phyloP scores from a whole-genome alignment of 176 grass and related monocot species.

The Eleusine indica region DNA sequence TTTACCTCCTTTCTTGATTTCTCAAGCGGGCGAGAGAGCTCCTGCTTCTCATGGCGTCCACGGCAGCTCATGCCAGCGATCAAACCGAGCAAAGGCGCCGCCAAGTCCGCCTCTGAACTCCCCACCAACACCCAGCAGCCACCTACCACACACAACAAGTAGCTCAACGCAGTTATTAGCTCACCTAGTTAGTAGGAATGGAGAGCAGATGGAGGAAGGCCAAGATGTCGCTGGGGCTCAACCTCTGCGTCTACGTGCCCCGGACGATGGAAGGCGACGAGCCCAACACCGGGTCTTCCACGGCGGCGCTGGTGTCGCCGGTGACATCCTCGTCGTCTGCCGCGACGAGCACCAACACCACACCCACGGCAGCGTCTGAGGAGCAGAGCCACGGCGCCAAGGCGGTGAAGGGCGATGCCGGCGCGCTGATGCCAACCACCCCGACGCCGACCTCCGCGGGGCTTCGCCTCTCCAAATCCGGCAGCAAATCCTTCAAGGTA shows the following conservation, averaged over 20 bases:
- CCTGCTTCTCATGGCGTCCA: slow-evolving; percentile 38
- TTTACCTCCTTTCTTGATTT: slow-evolving; percentile 28
- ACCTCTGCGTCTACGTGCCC: slow-evolving; percentile 86
- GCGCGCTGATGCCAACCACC: slow-evolving; percentile 83
- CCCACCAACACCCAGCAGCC: not conserved
- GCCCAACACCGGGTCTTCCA: slow-evolving; percentile 42
- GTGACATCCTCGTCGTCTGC: slow-evolving; percentile 47
- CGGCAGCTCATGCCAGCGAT: slow-evolving; percentile 28
- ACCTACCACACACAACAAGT: slow-evolving; percentile 17
- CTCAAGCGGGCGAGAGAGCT: slow-evolving; percentile 29
- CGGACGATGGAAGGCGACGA: slow-evolving; percentile 60
- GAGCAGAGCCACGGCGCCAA: slow-evolving; percentile 35
- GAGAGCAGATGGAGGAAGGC: slow-evolving; percentile 92
- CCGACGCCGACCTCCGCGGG: slow-evolving; percentile 79
- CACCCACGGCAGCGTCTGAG: slow-evolving; percentile 31
- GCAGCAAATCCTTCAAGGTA: slow-evolving; percentile 85
- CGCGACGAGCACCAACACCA: slow-evolving; percentile 54
- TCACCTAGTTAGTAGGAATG: slow-evolving; percentile 35
- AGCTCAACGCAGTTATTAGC: not conserved
- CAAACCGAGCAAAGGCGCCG: slow-evolving; percentile 35
- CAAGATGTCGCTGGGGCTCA: slow-evolving; percentile 83
- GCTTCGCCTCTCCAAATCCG: slow-evolving; percentile 83
- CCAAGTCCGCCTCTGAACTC: slow-evolving; percentile 28
- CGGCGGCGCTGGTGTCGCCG: slow-evolving; percentile 59
- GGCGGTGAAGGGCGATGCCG: slow-evolving; percentile 10